Base-by-base conservation (phyloP, 371 early-diverging fungal species). In the Saksenaea oblongispora region DNA sequence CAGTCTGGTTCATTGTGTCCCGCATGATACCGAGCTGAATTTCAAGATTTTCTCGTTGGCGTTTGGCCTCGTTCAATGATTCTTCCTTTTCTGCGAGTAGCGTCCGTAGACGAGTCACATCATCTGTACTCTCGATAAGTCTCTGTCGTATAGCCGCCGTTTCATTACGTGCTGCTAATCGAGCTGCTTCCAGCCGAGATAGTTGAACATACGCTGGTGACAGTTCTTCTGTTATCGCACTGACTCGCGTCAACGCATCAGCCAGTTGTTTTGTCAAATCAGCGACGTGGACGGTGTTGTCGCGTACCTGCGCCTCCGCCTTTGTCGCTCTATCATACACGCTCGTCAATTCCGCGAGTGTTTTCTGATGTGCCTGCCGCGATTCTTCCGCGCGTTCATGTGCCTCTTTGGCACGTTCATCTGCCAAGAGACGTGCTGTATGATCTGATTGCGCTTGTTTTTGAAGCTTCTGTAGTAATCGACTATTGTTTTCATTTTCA, bases 1-100 rank as follows among this genome's bases (percentile, higher is more conserved):
- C 18, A 17, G 42, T 17, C 71, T 56, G 79, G 15, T 70, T 70
- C 76, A 82, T 73, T 14, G 75, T 75, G 56, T 78, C 73, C 65
- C 75, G 78, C 63, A 86, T 60, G 62, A 86, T 70, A 7, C 82
- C 81, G 5, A 84, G 59, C 56, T 83, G 76, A 9, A 86, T 81
- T 54, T 71, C 78, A 14, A 76, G 57, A 37, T 79, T 76, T 59
- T 86, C 86, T 3, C 81, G 60, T 26, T 76, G 74, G 39, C 76
- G 70, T 26, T 68, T 47, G 47, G 74, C 73, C 54, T 71, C 70
- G 24, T 66, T 59, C 27, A 84, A 61, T 1, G 70, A 66, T 35
- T 67, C 54, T 59, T 86, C 82, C 17, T 73, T 71, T 56, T 74
- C 69, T 27, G 51, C 56, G 31, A 78, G 51, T 11, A 56, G 54